These are phyloP conservation scores for Basidiobolus meristosporus DNA, from an alignment of 371 early-diverging fungal genomes.

Conservation along the genomic window DNA sequence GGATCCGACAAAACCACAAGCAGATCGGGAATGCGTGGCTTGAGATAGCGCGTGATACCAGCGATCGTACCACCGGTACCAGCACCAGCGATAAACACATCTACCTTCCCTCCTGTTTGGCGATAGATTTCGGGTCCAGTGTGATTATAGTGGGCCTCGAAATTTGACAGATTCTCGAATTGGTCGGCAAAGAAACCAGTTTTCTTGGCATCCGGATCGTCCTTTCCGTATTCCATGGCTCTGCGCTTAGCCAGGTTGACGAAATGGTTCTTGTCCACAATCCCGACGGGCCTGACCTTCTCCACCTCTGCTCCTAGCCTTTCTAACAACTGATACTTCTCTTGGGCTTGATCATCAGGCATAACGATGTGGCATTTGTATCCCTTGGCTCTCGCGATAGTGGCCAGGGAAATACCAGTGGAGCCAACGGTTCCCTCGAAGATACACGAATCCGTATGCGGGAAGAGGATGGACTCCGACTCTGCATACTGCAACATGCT, in stretches of 20 bases:
- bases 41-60: constrained; percentile 67
- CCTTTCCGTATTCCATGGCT: constrained; percentile 37
- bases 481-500: constrained; percentile 71
- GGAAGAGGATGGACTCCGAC: constrained; percentile 24
- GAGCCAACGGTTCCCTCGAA: constrained; percentile 91
- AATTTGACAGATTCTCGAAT: constrained; percentile 83
- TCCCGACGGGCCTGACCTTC: constrained; percentile 76
- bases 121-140: constrained; percentile 81
- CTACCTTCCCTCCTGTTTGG: constrained; percentile 48
- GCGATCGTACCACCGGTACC: constrained; percentile 89
- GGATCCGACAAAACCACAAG: constrained; percentile 78
- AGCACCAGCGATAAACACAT: too few species aligned
- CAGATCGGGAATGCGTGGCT: constrained; percentile 32
- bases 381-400: constrained; percentile 67
- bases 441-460: constrained; percentile 49
- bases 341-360: constrained; percentile 85
- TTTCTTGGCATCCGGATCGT: constrained; percentile 6
- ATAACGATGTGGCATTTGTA: constrained; percentile 85
- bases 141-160: constrained; percentile 48
- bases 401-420: constrained; percentile 67
- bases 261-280: constrained; percentile 81
- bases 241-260: constrained; percentile 69
- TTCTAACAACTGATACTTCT: constrained; percentile 72
- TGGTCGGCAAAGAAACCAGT: constrained; percentile 75
- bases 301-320: constrained; percentile 80